These are phyloP conservation scores for Colletotrichum liaoningense DNA, from an alignment of 2,329 filamentous ascomycete genomes.

Conservation along the genomic window DNA sequence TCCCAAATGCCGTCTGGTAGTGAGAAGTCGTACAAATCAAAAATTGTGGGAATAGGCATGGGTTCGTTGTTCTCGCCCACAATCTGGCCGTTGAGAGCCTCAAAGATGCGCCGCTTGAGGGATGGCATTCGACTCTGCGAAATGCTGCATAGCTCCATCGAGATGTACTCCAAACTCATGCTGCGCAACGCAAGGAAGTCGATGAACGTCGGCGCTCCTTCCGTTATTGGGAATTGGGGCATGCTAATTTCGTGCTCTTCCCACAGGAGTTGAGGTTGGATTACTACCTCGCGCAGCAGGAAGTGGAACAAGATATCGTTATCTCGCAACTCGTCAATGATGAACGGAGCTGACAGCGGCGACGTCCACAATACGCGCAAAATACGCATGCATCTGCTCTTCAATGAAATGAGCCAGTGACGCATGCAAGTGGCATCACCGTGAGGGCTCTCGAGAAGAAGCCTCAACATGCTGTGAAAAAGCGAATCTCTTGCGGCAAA, in stretches of 20 bases:
- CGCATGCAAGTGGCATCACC: conserved; percentile 70
- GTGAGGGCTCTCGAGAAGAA: conserved; percentile 78
- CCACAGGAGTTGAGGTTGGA: conserved; percentile 78
- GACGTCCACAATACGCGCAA: conserved; percentile 87
- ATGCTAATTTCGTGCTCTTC: conserved; percentile 72
- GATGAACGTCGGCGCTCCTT: conserved; percentile 76
- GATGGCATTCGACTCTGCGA: conserved; percentile 77
- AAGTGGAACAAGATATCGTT: conserved; percentile 85
- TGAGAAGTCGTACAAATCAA: conserved; percentile 94
- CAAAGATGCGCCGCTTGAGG: conserved; percentile 75
- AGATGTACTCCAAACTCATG: conserved; percentile 85
- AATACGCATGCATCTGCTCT: conserved; percentile 77
- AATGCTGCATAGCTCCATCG: conserved; percentile 84
- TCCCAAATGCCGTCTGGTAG: conserved; percentile 63
- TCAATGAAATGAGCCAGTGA: conserved; percentile 77
- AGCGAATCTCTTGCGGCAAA: conserved; percentile 81
- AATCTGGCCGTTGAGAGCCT: conserved; percentile 83
- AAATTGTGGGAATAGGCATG: conserved; percentile 79
- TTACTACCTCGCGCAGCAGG: conserved; percentile 77
- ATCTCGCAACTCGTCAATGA: conserved; percentile 82
- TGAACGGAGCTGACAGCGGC: conserved; percentile 78
- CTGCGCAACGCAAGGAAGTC: conserved; percentile 84
- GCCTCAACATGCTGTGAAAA: conserved; percentile 82
- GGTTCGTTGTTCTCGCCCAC: conserved; percentile 74
- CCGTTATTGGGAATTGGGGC: conserved; percentile 75